Percentiles rank a stretch among this genome's conserved stretches.
Conservation (phyloP, 208 protist genomes). For the Leptomonas seymouri region DNA sequence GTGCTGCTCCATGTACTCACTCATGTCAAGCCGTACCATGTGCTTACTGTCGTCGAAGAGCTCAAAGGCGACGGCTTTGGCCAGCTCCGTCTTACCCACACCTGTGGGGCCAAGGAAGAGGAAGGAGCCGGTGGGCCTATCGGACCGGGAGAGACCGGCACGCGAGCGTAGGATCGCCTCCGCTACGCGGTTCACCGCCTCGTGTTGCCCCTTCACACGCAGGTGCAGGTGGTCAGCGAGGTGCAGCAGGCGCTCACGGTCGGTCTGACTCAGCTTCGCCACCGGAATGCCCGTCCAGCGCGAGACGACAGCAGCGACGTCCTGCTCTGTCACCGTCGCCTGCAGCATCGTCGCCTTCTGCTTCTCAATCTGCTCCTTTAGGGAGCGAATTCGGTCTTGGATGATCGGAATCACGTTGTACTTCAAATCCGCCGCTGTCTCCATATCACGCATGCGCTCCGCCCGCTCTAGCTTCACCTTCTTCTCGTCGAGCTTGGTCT, state of each 20-base stretch:
- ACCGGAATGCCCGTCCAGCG: constrained; percentile 99
- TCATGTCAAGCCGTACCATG: constrained; percentile 99
- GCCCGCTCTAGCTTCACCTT: constrained; percentile 91
- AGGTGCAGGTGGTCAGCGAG: constrained; percentile 88
- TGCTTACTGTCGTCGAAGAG: constrained; percentile 98
- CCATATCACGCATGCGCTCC: constrained; percentile 90
- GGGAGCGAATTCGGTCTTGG: constrained; percentile 75
- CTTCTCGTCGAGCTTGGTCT: constrained; percentile 91
- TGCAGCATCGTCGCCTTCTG: constrained; percentile 92
- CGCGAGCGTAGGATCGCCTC: constrained; percentile 97
- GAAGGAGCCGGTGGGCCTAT: constrained; percentile 95
- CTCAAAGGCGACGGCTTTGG: constrained; percentile 95
- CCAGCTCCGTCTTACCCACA: constrained; percentile 97
- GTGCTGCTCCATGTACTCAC: constrained; percentile 99
- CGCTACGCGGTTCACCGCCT: constrained; percentile 95
- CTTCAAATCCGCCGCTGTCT: constrained; percentile 93
- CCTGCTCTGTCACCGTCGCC: constrained; percentile 90
- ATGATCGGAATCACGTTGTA: constrained; percentile 97
- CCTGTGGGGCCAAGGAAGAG: constrained; percentile 98
- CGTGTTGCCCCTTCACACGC: constrained; percentile 96
- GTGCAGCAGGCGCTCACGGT: constrained; percentile 91
- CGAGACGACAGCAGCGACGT: constrained; percentile 97
- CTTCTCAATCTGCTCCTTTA: constrained; percentile 71
- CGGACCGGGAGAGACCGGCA: constrained; percentile 89
- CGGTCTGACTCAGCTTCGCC: constrained; percentile 82